These are phyloP conservation scores for Yamadazyma siamensis DNA, from an alignment of 1,139 yeast species.

Conservation along the genomic window DNA sequence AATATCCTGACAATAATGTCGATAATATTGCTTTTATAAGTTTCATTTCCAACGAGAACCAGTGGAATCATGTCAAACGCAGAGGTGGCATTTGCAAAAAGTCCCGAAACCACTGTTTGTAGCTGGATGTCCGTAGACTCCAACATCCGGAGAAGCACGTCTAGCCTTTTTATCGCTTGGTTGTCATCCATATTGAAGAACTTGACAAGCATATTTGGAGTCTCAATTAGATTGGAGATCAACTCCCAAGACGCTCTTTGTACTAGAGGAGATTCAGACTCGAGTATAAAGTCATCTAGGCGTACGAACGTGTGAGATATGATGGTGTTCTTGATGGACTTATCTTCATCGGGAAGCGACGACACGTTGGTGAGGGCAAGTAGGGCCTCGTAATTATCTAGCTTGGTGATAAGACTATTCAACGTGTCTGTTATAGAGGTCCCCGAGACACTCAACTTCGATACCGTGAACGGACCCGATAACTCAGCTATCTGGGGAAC, in stretches of 20 bases:
- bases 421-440: conserved; percentile 11
- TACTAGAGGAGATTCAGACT: conserved; percentile 31
- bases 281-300: conserved; percentile 35
- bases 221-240: conserved; percentile 41
- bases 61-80: conserved; percentile 44
- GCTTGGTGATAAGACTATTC: conserved; percentile 22
- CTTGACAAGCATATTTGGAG: conserved; percentile 45
- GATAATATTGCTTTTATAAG: conserved; percentile 23
- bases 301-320: conserved; percentile 31
- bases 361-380: conserved; percentile 51
- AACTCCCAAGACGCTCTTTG: conserved; percentile 49
- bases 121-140: conserved; percentile 34
- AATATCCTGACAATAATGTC: conserved; percentile 23
- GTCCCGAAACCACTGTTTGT: conserved; percentile 42
- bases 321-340: conserved; percentile 28
- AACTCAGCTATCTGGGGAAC: conserved; percentile 50
- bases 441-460: conserved; percentile 16
- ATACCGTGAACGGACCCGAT: conserved; percentile 30
- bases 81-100: conserved; percentile 49
- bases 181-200: conserved; percentile 43
- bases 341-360: conserved; percentile 21
- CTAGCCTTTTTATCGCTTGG: conserved; percentile 30
- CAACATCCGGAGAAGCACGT: conserved; percentile 35
- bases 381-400: conserved; percentile 44
- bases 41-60: conserved; percentile 23